These are phyloP conservation scores for Solanum hybrid DNA, from an alignment of 305 asterid species.

Conservation along the genomic window DNA sequence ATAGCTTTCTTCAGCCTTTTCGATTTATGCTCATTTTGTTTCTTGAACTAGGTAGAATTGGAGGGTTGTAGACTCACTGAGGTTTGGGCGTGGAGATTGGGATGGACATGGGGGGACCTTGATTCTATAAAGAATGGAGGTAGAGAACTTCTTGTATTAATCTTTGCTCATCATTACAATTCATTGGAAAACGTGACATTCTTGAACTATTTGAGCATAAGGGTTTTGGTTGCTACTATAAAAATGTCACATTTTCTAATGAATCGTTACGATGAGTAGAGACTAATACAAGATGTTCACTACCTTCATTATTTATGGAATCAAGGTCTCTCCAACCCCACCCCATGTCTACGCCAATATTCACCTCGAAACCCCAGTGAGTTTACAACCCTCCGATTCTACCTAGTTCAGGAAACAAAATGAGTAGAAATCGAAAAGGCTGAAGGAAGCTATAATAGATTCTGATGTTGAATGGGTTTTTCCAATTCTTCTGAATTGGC, in stretches of 20 bases:
- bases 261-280: conserved; percentile 42
- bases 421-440: background rate
- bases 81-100: background rate
- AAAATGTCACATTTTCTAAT: conserved; percentile 7
- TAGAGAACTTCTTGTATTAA: conserved; percentile 59
- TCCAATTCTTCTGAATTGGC: background rate
- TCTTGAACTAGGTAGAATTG: conserved; percentile 35
- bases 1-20: background rate
- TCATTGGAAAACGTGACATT: conserved; percentile 25
- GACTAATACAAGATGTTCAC: conserved; percentile 51
- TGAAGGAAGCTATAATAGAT: background rate
- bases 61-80: conserved; percentile 16
- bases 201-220: background rate
- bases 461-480: conserved; percentile 42
- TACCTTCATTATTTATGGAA: conserved; percentile 89
- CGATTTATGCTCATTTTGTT: background rate
- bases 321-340: conserved; percentile 48
- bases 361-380: background rate
- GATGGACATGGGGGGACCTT: conserved; percentile 43
- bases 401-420: conserved; percentile 30
- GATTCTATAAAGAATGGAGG: conserved; percentile 86
- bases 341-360: background rate
- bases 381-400: conserved; percentile 21
- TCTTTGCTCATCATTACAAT: conserved; percentile 37
- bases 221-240: background rate